Evolutionary conservation across 2,329 filamentous ascomycete genomes (phyloP).

Genomic region (Knoxdaviesia capensis): DNA sequence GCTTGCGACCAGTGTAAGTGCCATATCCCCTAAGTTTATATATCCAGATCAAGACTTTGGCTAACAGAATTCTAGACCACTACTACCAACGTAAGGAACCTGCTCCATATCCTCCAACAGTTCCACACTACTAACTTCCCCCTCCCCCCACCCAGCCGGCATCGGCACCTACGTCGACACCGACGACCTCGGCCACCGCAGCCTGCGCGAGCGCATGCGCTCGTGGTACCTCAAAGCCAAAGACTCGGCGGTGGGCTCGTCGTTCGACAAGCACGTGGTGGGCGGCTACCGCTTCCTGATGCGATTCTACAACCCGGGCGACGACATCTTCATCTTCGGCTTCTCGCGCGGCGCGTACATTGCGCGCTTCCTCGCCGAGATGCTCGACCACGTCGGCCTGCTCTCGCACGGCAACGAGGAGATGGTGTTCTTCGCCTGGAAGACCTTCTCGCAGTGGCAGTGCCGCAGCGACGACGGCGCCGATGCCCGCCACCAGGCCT

Average conservation of each 20-base stretch:
- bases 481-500: conserved; percentile 35
- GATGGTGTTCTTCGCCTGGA: conserved; percentile 71
- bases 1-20: conserved; percentile 36
- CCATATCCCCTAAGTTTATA: not conserved
- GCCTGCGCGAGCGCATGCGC: conserved; percentile 31
- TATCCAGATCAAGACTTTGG: not conserved
- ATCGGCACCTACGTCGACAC: conserved; percentile 56
- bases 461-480: conserved; percentile 26
- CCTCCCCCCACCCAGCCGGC: conserved; percentile 22
- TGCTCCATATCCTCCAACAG: not conserved
- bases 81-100: conserved; percentile 38
- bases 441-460: conserved; percentile 58
- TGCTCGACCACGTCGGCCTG: conserved; percentile 67
- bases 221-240: conserved; percentile 56
- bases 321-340: conserved; percentile 53
- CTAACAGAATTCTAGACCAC: conserved; percentile 16
- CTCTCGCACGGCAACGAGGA: conserved; percentile 70
- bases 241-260: conserved; percentile 61
- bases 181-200: conserved; percentile 35
- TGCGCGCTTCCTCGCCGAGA: conserved; percentile 58
- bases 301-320: conserved; percentile 45
- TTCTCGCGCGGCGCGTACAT: conserved; percentile 58
- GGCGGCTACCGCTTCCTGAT: conserved; percentile 66
- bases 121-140: conserved; percentile 1
- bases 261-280: conserved; percentile 67